These are phyloP conservation scores for Colletotrichum nymphaeae DNA, from an alignment of 2,329 filamentous ascomycete species.

Conservation along the genomic window DNA sequence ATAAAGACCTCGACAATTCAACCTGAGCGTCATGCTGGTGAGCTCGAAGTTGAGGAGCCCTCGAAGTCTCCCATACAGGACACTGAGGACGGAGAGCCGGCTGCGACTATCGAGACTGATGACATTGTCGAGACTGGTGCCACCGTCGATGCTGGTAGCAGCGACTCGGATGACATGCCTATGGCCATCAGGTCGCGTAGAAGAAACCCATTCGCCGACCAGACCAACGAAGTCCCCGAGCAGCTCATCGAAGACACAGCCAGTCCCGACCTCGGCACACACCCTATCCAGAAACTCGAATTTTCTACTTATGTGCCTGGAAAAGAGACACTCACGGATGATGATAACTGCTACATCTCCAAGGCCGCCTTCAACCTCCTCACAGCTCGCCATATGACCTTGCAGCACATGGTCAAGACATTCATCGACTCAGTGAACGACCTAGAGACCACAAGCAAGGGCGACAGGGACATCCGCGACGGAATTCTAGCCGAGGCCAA, in stretches of 20 bases:
- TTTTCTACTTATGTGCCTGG: not conserved
- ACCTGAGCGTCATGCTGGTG: not conserved
- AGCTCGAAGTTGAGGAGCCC: not conserved
- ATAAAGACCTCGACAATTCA: not conserved
- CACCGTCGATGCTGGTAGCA: not conserved
- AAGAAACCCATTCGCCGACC: not conserved
- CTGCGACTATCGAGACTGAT: not conserved
- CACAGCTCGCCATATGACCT: not conserved
- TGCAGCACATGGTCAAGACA: not conserved
- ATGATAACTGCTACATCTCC: not conserved
- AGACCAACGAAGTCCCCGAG: not conserved
- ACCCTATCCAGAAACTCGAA: not conserved
- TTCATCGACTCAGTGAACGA: not conserved
- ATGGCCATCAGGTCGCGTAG: not conserved
- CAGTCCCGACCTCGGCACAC: not conserved
- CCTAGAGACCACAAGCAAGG: not conserved
- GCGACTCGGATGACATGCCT: not conserved
- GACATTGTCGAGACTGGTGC: not conserved
- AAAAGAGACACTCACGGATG: not conserved
- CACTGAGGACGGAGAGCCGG: not conserved
- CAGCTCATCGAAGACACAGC: not conserved
- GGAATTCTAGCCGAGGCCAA: not conserved
- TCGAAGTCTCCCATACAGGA: not conserved
- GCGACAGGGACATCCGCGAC: not conserved
- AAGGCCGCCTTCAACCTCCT: not conserved